A percentile compares a stretch with the other conserved stretches of the same genome.
These are phyloP conservation scores for Podaxis sp. DNA, from an alignment of 768 basidiomycete species.

Conservation along the genomic window DNA sequence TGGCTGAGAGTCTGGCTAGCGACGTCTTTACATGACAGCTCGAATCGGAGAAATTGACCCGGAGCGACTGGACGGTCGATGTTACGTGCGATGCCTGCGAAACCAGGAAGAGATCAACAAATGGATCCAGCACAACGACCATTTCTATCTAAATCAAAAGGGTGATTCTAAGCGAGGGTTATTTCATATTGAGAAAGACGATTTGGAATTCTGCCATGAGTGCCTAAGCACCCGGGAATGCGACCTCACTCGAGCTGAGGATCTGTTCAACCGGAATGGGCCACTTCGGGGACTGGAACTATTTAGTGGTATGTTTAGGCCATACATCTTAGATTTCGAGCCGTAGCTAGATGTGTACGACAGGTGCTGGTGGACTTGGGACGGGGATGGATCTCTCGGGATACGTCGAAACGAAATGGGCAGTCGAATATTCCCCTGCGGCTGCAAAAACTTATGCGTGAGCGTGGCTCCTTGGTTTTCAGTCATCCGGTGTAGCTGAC, in stretches of 20 bases:
- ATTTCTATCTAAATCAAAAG: conserved; percentile 48
- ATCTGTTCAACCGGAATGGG: conserved; percentile 31
- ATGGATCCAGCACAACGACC: conserved; percentile 54
- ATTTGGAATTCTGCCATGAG: conserved; percentile 31
- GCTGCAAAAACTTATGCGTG: conserved; percentile 65
- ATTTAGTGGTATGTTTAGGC: conserved; percentile 50
- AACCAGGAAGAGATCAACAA: conserved; percentile 30
- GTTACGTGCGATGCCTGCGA: conserved; percentile 38
- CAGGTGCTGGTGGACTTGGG: conserved; percentile 75
- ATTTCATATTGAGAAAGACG: conserved; percentile 13
- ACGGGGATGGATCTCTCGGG: conserved; percentile 60
- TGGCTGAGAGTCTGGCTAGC: conserved; percentile 19
- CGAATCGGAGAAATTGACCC: conserved; percentile 25
- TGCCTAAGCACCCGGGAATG: conserved; percentile 33
- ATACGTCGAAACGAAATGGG: conserved; percentile 62
- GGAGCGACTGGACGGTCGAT: conserved; percentile 47
- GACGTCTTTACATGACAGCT: conserved; percentile 38
- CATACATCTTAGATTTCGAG: background rate
- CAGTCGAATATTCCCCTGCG: conserved; percentile 59
- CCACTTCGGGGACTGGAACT: conserved; percentile 60
- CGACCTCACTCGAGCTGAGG: conserved; percentile 22
- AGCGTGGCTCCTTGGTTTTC: conserved; percentile 14
- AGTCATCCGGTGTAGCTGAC: background rate
- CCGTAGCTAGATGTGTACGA: background rate
- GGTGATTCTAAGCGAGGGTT: conserved; percentile 17